These are phyloP conservation scores for Melaleuca quinquenervia DNA, from an alignment of 345 rosid genomes.

Conservation along the genomic window DNA sequence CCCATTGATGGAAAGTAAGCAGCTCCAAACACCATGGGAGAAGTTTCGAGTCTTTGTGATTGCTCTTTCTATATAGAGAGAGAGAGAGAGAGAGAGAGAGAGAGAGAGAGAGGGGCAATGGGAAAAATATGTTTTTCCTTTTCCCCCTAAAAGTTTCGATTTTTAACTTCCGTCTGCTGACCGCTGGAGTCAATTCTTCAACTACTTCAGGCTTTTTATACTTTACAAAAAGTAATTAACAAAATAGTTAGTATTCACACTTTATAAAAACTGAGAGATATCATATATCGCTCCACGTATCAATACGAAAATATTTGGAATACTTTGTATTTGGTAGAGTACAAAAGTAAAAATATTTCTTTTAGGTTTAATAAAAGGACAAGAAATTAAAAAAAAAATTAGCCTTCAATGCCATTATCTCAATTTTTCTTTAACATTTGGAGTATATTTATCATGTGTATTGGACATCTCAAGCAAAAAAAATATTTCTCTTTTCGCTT, in stretches of 20 bases:
- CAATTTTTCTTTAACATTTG: too few relatives aligned
- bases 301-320: not conserved
- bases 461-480: too few relatives aligned
- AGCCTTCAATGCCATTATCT: not conserved
- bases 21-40: constrained; percentile 22
- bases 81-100: not conserved
- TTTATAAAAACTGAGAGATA: not conserved
- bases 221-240: not conserved
- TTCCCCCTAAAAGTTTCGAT: not conserved
- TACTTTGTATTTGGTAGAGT: not conserved
- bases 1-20: not conserved
- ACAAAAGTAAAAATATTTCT: not conserved
- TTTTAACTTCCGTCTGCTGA: not conserved
- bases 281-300: not conserved
- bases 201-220: not conserved
- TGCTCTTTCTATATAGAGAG: constrained; percentile 1
- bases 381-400: not conserved
- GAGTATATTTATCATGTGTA: too few relatives aligned
- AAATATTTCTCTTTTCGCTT: not conserved
- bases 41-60: not conserved
- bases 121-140: not conserved
- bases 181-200: not conserved
- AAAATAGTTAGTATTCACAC: not conserved
- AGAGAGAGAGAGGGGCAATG: too few relatives aligned
- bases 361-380: not conserved